Conservation (phyloP, 441 rosid genomes). For the Erysimum cheiri region DNA sequence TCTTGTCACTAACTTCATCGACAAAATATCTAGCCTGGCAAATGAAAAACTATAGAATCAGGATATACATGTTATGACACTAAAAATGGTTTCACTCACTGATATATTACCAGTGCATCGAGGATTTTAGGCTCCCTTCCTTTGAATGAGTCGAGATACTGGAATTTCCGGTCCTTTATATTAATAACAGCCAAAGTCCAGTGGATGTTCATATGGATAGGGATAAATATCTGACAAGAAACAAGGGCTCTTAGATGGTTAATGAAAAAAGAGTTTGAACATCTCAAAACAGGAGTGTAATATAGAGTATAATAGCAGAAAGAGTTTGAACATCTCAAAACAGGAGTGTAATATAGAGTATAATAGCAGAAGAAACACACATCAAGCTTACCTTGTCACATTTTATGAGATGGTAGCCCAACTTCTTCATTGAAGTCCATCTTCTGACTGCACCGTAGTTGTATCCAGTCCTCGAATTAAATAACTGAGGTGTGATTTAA, state of each 20-base stretch:
- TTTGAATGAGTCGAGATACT: conserved; percentile 94
- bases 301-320: too few species aligned
- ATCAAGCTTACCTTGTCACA: conserved; percentile 81
- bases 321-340: background rate
- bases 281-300: too few species aligned
- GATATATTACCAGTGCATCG: conserved; percentile 63
- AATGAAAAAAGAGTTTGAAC: background rate
- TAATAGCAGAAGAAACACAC: conserved; percentile 6
- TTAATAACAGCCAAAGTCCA: conserved; percentile 97
- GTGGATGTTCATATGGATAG: conserved; percentile 86
- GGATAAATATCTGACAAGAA: conserved; percentile 85
- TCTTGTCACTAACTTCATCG: conserved; percentile 91
- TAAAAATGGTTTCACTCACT: conserved; percentile 9
- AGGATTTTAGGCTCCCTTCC: conserved; percentile 72
- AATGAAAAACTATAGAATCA: conserved; percentile 26
- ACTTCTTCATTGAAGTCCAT: conserved; percentile 87
- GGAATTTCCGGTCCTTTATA: conserved; percentile 77
- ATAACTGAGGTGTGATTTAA: conserved; percentile 56
- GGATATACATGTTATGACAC: background rate
- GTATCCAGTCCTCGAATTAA: conserved; percentile 52
- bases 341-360: conserved; percentile 8
- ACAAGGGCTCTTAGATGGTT: conserved; percentile 23
- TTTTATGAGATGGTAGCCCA: conserved; percentile 80
- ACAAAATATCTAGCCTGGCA: conserved; percentile 79
- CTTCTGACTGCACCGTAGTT: conserved; percentile 83